Evolutionary conservation across 352 stramenopile genomes (phyloP).

Genomic region (Pythium insidiosum): DNA sequence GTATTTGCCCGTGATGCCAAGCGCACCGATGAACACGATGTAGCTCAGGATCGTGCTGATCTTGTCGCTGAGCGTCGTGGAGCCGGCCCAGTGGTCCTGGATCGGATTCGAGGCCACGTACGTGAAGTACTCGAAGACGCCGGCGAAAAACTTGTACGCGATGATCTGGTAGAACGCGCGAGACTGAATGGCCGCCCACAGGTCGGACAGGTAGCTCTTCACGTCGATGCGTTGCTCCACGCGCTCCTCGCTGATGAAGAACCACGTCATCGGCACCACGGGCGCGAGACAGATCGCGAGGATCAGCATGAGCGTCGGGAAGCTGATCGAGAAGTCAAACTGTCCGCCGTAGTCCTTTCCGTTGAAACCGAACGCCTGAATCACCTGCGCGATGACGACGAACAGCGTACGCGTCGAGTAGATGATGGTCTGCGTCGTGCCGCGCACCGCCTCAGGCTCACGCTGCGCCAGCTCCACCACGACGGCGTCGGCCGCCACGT

Average conservation of each 20-base stretch:
- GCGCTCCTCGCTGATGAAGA: slow-evolving; percentile 12
- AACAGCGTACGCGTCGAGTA: slow-evolving; percentile 30
- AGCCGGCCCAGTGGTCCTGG: slow-evolving; percentile 5
- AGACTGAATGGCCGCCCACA: slow-evolving; percentile 5
- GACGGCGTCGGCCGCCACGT: slow-evolving; percentile 58
- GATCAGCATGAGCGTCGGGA: slow-evolving; percentile 19
- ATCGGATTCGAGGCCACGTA: neutral
- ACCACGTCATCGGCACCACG: slow-evolving; percentile 7
- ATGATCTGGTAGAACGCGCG: slow-evolving; percentile 9
- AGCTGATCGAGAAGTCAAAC: slow-evolving; percentile 42
- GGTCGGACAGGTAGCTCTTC: slow-evolving; percentile 2
- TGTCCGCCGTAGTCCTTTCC: slow-evolving; percentile 39
- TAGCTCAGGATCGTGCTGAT: slow-evolving; percentile 1
- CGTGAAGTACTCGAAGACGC: slow-evolving; percentile 6
- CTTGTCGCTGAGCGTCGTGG: slow-evolving; percentile 7
- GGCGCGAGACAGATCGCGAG: slow-evolving; percentile 7
- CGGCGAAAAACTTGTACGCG: slow-evolving; percentile 7
- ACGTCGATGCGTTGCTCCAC: neutral
- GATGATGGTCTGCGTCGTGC: slow-evolving; percentile 32
- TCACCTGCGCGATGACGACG: slow-evolving; percentile 24
- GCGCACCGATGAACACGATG: neutral
- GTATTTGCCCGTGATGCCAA: slow-evolving; percentile 6
- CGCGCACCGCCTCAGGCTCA: slow-evolving; percentile 29
- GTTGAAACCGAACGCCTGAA: slow-evolving; percentile 48
- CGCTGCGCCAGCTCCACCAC: slow-evolving; percentile 32